Evolutionary conservation across 345 rosid genomes (phyloP).

Genomic region (Euclidium syriacum): DNA sequence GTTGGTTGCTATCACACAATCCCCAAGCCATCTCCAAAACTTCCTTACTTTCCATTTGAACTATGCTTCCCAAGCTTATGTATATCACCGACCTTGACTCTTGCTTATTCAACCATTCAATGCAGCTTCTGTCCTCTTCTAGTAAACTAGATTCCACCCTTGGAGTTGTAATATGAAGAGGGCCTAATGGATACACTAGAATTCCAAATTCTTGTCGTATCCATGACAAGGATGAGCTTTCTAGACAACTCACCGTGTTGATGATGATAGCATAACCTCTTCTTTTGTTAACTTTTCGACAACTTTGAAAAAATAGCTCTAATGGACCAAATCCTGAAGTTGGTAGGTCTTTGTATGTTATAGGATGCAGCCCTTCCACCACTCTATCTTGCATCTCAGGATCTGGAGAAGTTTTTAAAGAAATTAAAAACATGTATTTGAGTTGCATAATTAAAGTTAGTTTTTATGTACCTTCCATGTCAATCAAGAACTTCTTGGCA

Average conservation of each 20-base stretch:
- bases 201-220: background rate
- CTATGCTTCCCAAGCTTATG: too few species aligned
- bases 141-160: background rate
- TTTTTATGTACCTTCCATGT: background rate
- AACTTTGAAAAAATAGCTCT: background rate
- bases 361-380: background rate
- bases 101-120: too few species aligned
- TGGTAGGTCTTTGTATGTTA: background rate
- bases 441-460: background rate
- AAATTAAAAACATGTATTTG: background rate
- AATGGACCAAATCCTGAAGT: background rate
- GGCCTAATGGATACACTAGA: too few species aligned
- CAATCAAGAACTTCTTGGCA: background rate
- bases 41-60: too few species aligned
- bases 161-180: background rate
- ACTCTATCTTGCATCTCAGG: background rate
- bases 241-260: background rate
- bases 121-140: slow-evolving; percentile 30
- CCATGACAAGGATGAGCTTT: background rate
- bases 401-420: background rate
- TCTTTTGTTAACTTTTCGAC: background rate
- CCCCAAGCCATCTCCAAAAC: too few species aligned
- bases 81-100: too few species aligned
- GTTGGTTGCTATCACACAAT: slow-evolving; percentile 24
- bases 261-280: background rate